phyloP scores from a whole-genome alignment of 371 early-diverging fungal species.

The Quaeritorhiza haematococci region DNA sequence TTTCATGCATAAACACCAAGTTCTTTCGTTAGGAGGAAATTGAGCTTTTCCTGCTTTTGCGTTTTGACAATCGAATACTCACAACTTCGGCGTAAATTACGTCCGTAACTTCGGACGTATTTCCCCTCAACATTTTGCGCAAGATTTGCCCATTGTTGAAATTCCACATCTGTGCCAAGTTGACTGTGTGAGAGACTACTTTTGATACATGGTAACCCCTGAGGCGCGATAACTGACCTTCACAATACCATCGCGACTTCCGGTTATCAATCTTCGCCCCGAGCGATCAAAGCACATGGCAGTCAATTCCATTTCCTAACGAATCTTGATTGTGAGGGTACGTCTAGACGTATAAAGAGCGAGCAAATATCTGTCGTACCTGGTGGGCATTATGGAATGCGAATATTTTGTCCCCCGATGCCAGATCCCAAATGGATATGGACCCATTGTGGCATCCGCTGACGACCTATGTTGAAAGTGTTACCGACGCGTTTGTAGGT shows the following conservation, averaged over 20 bases:
- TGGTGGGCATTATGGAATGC: slow-evolving; percentile 49
- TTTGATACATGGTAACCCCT: background rate
- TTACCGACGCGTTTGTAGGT: background rate
- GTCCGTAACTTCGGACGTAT: slow-evolving; percentile 38
- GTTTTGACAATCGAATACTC: background rate
- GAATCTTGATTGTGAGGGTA: background rate
- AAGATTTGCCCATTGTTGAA: slow-evolving; percentile 56
- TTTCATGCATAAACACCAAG: slow-evolving; percentile 7
- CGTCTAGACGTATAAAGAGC: background rate
- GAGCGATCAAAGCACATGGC: slow-evolving; percentile 50
- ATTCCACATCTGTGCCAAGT: slow-evolving; percentile 47
- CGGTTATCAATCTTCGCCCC: slow-evolving; percentile 47
- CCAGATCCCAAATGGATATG: slow-evolving; percentile 47
- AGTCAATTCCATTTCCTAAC: slow-evolving; percentile 44
- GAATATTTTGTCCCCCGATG: slow-evolving; percentile 45
- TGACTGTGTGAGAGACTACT: background rate
- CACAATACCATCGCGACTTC: slow-evolving; percentile 42
- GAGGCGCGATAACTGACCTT: slow-evolving; percentile 21
- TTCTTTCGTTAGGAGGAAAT: background rate
- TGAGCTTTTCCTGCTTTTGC: background rate
- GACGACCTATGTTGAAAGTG: slow-evolving; percentile 31
- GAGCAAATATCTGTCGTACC: slow-evolving; percentile 13
- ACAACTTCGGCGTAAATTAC: slow-evolving; percentile 48
- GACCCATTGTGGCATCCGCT: slow-evolving; percentile 47
- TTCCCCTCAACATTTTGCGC: slow-evolving; percentile 40